phyloP scores from a whole-genome alignment of 148 eudicot species.

The Silene uniflora region DNA sequence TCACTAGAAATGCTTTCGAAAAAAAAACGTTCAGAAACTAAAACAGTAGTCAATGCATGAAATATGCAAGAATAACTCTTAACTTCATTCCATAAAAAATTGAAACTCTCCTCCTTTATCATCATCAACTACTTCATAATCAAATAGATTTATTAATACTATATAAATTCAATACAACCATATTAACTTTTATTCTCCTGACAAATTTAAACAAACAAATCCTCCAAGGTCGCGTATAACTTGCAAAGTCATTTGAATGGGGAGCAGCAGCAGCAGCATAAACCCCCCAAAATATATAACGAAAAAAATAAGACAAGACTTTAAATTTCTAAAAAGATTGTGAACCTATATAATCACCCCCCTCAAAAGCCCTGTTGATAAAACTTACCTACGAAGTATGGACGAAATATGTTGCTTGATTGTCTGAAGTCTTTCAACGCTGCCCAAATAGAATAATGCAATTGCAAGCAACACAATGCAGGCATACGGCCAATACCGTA shows the following conservation, averaged over 20 bases:
- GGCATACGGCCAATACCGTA: conserved; percentile 57
- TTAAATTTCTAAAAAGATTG: background rate
- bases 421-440: conserved; percentile 33
- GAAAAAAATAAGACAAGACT: conserved; percentile 15
- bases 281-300: background rate
- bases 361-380: conserved; percentile 14
- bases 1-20: background rate
- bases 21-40: background rate
- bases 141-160: conserved; percentile 25
- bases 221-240: conserved; percentile 21
- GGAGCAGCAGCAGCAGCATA: background rate
- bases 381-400: conserved; percentile 1
- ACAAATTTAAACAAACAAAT: conserved; percentile 22
- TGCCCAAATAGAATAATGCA: conserved; percentile 54
- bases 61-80: background rate
- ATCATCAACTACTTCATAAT: conserved; percentile 11
- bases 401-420: conserved; percentile 20
- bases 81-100: too few species aligned
- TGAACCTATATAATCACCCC: conserved; percentile 10
- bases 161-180: conserved; percentile 28
- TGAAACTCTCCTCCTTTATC: too few species aligned
- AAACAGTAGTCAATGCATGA: background rate
- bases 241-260: conserved; percentile 6
- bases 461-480: conserved; percentile 32
- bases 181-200: conserved; percentile 13